Evolutionary conservation across 345 rosid genomes (phyloP), one percentile per base, ranked within the genome.

Genomic region (Psidium friedrichsthalianum): DNA sequence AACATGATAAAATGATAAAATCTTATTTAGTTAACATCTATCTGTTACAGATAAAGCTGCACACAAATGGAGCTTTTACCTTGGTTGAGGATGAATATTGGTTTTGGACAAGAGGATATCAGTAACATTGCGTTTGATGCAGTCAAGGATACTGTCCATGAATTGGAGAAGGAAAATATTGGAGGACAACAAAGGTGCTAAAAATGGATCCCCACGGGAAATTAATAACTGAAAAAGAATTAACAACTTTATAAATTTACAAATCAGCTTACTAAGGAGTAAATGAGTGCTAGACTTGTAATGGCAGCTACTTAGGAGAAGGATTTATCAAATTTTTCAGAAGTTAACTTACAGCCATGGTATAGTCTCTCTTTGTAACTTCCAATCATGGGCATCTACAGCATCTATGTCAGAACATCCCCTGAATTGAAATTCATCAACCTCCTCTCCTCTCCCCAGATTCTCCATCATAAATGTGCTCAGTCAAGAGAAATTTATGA

Each of bases 131-230:
- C 87, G 88, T 85, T 89, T 90, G 86, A 94, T 36, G 69, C 89
- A 86, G 82, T 92, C 92, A 59, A 92, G 86, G 59, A 90, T 86
- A 52, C 89, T 91, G 84, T 91, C 90, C 18, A 91, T 74, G 21
- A 90, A 86, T 69, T 92, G 93, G 74, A 90, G 84, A 54, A 90
- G 47, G 88, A 78, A 74, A 76, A 88, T 1, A 1, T 90, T 93
- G 1, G 94, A 85, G 78, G 84, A 61, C 82, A 59, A 58, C 42
- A 82, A 61, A 54, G 82, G 56, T 32, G 84, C 64, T 32, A 88
- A 88, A 15, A 91, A 86, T 58, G 86, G 87, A 82, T 91, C 92
- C 49, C 91, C 92, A 36, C 90, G 88, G 49, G 92, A 88, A 69
- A 92, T 85, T 32, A 87, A 83, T 61, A 94, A 87, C 93, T 93